A percentile compares a stretch with the other conserved stretches of the same genome.
Evolutionary conservation across 164 flowering plant species (phyloP).

Genomic region (Tetrastigma voinierianum): DNA sequence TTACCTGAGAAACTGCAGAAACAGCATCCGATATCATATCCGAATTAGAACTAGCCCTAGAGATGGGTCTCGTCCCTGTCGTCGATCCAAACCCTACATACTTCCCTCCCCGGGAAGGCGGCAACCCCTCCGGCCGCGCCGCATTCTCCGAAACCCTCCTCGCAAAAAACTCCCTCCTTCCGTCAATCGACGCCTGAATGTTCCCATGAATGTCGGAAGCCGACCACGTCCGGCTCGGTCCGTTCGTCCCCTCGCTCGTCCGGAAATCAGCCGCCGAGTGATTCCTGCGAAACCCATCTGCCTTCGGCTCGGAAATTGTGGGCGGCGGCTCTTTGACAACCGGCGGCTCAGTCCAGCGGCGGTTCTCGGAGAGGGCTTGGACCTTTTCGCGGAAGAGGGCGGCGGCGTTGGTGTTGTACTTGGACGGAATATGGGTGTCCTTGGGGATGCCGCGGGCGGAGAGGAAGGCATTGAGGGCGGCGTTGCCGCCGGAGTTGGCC

Average conservation of each 20-base stretch:
- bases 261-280: too few relatives aligned
- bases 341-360: constrained; percentile 74
- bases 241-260: too few relatives aligned
- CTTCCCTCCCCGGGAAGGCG: constrained; percentile 95
- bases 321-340: constrained; percentile 60
- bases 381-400: constrained; percentile 65
- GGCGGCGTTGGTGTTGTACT: constrained; percentile 85
- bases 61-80: constrained; percentile 22
- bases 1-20: constrained; percentile 86
- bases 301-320: too few relatives aligned
- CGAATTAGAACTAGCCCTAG: constrained; percentile 27
- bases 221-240: too few relatives aligned
- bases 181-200: constrained; percentile 66
- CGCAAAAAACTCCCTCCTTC: constrained; percentile 76
- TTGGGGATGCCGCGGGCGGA: constrained; percentile 63
- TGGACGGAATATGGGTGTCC: constrained; percentile 77
- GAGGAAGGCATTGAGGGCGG: constrained; percentile 61
- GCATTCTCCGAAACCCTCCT: constrained; percentile 77
- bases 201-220: too few relatives aligned
- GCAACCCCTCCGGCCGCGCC: constrained; percentile 74
- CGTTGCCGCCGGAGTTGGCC: constrained; percentile 69
- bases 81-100: constrained; percentile 95
- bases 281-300: too few relatives aligned
- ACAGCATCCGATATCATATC: constrained; percentile 39
- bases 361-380: constrained; percentile 75